Conservation (phyloP, 1,284 basidiomycete genomes). For the Thelephora terrestris region DNA sequence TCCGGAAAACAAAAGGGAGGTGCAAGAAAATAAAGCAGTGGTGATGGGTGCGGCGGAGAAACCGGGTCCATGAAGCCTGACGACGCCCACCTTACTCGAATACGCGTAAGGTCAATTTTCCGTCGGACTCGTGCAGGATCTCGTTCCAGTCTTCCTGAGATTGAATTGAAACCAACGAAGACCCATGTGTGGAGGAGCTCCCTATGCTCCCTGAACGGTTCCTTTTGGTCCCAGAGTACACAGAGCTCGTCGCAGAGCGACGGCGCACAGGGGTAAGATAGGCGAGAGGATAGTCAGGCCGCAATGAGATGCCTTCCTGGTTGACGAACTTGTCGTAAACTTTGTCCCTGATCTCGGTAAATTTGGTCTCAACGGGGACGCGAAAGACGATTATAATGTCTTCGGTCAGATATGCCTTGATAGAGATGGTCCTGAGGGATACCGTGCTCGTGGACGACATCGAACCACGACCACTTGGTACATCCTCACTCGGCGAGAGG, state of each 20-base stretch:
- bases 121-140: slow-evolving; percentile 20
- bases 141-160: slow-evolving; percentile 32
- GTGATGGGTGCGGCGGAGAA: too few relatives aligned
- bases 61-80: too few relatives aligned
- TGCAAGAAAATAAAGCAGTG: too few relatives aligned
- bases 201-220: slow-evolving; percentile 25
- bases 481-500: slow-evolving; percentile 4
- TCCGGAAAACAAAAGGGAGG: too few relatives aligned
- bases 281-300: slow-evolving; percentile 42
- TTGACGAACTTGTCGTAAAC: slow-evolving; percentile 53
- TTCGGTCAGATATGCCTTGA: slow-evolving; percentile 52
- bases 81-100: slow-evolving; percentile 9
- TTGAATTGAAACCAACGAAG: slow-evolving; percentile 25
- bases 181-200: slow-evolving; percentile 6
- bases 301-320: slow-evolving; percentile 44
- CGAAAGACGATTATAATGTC: slow-evolving; percentile 54
- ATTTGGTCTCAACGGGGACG: slow-evolving; percentile 21
- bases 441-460: slow-evolving; percentile 9
- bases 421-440: slow-evolving; percentile 28
- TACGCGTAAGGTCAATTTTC: slow-evolving; percentile 25
- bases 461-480: neutral
- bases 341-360: slow-evolving; percentile 40
- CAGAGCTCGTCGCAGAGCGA: slow-evolving; percentile 11
- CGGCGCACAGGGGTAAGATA: slow-evolving; percentile 20
- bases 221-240: slow-evolving; percentile 23